Percentiles rank a stretch among this genome's conserved stretches.
Conservation (phyloP, 2,329 filamentous ascomycete genomes). For the Ophiostoma fasciatum region DNA sequence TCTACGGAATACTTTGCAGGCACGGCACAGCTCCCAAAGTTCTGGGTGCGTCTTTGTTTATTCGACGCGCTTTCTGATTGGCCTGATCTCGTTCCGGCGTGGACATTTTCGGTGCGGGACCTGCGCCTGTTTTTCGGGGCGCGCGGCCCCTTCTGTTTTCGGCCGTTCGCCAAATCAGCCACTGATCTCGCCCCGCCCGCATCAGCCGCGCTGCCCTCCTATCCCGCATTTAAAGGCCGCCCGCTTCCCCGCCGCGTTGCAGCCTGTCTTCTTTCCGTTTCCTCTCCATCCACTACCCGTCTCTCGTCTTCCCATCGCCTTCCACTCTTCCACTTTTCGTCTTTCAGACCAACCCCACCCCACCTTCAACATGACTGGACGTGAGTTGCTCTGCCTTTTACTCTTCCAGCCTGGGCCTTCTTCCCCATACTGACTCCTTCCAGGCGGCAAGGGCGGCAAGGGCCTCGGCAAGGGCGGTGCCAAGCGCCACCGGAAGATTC, state of each 20-base stretch:
- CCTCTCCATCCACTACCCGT: background rate
- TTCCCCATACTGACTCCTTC: constrained; percentile 22
- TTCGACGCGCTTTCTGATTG: constrained; percentile 9
- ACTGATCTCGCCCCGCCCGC: constrained; percentile 11
- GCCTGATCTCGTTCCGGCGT: background rate
- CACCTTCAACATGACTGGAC: constrained; percentile 14
- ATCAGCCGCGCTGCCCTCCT: constrained; percentile 8
- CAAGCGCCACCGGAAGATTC: constrained; percentile 98
- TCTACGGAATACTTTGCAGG: no score
- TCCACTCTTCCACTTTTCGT: constrained; percentile 4
- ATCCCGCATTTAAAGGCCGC: constrained; percentile 13
- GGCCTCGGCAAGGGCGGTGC: constrained; percentile 95
- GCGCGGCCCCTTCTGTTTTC: background rate
- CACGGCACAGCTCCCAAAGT: no score
- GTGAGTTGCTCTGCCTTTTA: constrained; percentile 11
- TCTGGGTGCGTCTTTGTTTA: constrained; percentile 6
- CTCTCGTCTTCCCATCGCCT: background rate
- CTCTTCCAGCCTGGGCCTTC: constrained; percentile 19
- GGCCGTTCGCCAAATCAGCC: constrained; percentile 9
- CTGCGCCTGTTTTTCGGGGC: background rate
- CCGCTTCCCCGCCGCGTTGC: constrained; percentile 7
- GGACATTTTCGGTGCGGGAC: background rate
- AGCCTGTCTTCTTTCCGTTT: background rate
- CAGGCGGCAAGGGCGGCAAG: constrained; percentile 92
- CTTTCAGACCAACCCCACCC: constrained; percentile 8